Evolutionary conservation across 2,329 filamentous ascomycete species (phyloP).

Genomic region (Nigrospora oryzae): DNA sequence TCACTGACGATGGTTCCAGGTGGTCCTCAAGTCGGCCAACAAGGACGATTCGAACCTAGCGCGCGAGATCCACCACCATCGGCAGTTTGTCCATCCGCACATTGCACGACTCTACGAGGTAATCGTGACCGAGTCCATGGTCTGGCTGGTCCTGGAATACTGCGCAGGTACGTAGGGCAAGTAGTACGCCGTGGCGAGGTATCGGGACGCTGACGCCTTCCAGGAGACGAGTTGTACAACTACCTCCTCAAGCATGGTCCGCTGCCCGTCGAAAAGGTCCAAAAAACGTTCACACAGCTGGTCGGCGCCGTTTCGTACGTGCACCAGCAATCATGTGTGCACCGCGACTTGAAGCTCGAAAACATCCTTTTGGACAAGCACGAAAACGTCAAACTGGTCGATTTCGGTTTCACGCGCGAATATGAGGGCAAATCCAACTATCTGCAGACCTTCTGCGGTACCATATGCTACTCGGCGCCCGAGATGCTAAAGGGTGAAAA

Average conservation of each 20-base stretch:
- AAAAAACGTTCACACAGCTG: slow-evolving; percentile 92
- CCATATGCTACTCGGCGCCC: slow-evolving; percentile 93
- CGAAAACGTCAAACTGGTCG: slow-evolving; percentile 94
- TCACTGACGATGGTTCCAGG: slow-evolving; percentile 39
- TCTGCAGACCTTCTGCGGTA: slow-evolving; percentile 94
- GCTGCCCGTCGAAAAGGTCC: slow-evolving; percentile 76
- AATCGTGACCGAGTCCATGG: slow-evolving; percentile 88
- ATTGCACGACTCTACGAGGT: slow-evolving; percentile 96
- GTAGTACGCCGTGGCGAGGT: too few species aligned
- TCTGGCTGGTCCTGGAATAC: slow-evolving; percentile 96
- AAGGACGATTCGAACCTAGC: slow-evolving; percentile 94
- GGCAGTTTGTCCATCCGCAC: slow-evolving; percentile 94
- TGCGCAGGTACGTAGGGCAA: slow-evolving; percentile 64
- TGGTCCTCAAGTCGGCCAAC: slow-evolving; percentile 96
- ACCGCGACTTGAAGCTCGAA: slow-evolving; percentile 93
- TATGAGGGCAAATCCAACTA: slow-evolving; percentile 94
- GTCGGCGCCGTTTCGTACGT: slow-evolving; percentile 94
- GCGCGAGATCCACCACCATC: slow-evolving; percentile 95
- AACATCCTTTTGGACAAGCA: slow-evolving; percentile 94
- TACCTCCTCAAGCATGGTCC: slow-evolving; percentile 84
- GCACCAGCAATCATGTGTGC: slow-evolving; percentile 89
- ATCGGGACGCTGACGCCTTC: slow-evolving; percentile 15
- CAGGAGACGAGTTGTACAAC: slow-evolving; percentile 95
- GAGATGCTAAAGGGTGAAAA: slow-evolving; percentile 99
- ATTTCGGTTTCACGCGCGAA: slow-evolving; percentile 96